A percentile compares a stretch with the other conserved stretches of the same genome.
These are phyloP conservation scores for Hysterium pulicare DNA, from an alignment of 2,329 filamentous ascomycete genomes.

Conservation along the genomic window DNA sequence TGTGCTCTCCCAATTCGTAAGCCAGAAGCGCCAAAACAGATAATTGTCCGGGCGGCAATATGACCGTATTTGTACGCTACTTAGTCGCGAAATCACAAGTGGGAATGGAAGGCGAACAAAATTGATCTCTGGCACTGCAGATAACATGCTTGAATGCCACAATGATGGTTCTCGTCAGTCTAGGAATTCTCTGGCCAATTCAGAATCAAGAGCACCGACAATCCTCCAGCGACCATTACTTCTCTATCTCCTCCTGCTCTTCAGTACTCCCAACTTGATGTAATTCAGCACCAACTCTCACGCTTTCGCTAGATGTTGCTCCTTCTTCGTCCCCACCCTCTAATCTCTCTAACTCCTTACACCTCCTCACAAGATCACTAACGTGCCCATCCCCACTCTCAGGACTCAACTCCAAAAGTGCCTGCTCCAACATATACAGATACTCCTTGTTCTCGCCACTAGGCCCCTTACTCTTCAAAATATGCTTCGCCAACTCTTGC, in stretches of 20 bases:
- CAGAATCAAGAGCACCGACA: background rate
- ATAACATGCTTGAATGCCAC: no score
- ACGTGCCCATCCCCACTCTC: conserved; percentile 83
- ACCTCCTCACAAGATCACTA: conserved; percentile 71
- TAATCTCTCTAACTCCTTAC: conserved; percentile 59
- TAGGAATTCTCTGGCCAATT: background rate
- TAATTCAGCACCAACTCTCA: conserved; percentile 25
- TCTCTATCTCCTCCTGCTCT: conserved; percentile 61
- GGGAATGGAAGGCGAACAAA: no score
- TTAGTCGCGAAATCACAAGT: no score
- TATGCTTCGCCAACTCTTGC: conserved; percentile 73
- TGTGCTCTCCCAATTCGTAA: no score
- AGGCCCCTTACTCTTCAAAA: conserved; percentile 70
- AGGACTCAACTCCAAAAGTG: conserved; percentile 67
- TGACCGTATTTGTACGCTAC: no score
- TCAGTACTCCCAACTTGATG: conserved; percentile 49
- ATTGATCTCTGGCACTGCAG: no score
- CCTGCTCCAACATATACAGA: conserved; percentile 72
- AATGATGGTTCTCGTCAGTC: background rate
- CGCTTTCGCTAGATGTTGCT: no score
- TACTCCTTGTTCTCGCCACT: conserved; percentile 92
- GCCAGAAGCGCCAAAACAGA: no score
- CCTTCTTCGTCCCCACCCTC: conserved; percentile 7
- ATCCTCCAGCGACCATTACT: conserved; percentile 17
- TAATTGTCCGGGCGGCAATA: no score